Conservation (phyloP, 2,329 filamentous ascomycete genomes). For the Aureobasidium namibiae region DNA sequence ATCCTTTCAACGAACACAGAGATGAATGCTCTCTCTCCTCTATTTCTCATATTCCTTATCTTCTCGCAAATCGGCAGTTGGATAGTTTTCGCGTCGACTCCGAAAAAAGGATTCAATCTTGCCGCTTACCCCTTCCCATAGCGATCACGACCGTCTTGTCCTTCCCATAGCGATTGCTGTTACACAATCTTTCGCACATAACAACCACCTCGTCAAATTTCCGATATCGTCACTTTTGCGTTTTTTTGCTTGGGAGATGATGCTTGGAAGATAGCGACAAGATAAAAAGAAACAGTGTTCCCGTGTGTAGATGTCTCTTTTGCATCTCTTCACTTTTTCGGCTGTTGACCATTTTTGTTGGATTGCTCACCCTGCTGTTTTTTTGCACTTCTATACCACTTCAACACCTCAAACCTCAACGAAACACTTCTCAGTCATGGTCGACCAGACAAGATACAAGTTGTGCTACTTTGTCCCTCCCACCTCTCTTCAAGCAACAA, state of each 20-base stretch:
- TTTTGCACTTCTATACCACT: too few species aligned
- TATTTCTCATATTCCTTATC: neutral
- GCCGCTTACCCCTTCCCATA: conserved; percentile 5
- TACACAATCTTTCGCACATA: neutral
- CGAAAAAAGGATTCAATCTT: neutral
- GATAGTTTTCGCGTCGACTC: neutral
- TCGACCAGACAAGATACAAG: conserved; percentile 28
- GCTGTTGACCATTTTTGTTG: neutral
- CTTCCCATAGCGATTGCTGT: conserved; percentile 6
- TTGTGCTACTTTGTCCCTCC: conserved; percentile 39
- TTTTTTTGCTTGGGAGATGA: too few species aligned
- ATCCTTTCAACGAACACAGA: neutral
- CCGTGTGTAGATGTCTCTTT: neutral
- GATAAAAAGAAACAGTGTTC: neutral
- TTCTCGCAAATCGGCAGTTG: neutral
- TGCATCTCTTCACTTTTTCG: neutral
- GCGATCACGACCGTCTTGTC: conserved; percentile 4
- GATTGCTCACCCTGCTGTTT: neutral
- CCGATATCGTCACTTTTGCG: neutral
- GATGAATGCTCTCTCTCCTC: neutral
- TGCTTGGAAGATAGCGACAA: neutral
- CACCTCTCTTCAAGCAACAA: conserved; percentile 29
- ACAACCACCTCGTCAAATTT: neutral
- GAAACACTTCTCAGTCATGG: too few species aligned
- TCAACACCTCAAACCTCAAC: too few species aligned